Evolutionary conservation across 2,329 filamentous ascomycete species (phyloP), one percentile per base, ranked within the genome.

Genomic region (Sclerotinia trifoliorum): DNA sequence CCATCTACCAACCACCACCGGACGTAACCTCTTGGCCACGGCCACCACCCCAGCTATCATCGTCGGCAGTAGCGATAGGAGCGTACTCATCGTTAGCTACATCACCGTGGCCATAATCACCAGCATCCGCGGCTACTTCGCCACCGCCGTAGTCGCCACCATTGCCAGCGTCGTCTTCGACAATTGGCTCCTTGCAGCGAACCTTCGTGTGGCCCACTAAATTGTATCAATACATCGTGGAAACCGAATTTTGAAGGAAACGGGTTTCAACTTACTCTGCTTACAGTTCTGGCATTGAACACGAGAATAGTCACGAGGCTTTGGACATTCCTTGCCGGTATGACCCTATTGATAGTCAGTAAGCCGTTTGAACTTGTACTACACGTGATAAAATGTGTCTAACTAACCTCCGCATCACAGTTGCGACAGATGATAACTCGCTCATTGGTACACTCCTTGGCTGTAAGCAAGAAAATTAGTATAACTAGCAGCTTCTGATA

Each of bases 221-320:
- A 63, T 60, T 44, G 21, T 46, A 39, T 52, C 7, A 64, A n/a
- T 69, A 24, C 17, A 26, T 46, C 17, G 2, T 8, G 67, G 69
- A 52, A 13, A 63, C 13, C 29, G 42, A 60, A 24, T 7, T n/a
- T 42, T 6, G 24, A 39, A 44, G 35, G 35, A 26, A 17, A 21
- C 17, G 24, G n/a, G 35, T 17, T 24, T 52, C 24, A 32, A 74
- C 78, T 75, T 78, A 76, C 77, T 80, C 71, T 83, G 69, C 46
- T 78, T 71, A 73, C 87, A 89, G 77, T 87, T 87, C 66, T 76
- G 78, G 78, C 87, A 89, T 76, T 86, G 84, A 69, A 88, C 80
- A 10, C 84, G 82, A n/a, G 81, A 79, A 56, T 81, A 83, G 73
- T 88, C 86, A 0, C 77, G 69, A 71, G 81, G 83, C 72, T 90